A percentile compares a stretch with the other conserved stretches of the same genome.
Evolutionary conservation across 148 eudicot species (phyloP).

Genomic region (Bassia scoparia): DNA sequence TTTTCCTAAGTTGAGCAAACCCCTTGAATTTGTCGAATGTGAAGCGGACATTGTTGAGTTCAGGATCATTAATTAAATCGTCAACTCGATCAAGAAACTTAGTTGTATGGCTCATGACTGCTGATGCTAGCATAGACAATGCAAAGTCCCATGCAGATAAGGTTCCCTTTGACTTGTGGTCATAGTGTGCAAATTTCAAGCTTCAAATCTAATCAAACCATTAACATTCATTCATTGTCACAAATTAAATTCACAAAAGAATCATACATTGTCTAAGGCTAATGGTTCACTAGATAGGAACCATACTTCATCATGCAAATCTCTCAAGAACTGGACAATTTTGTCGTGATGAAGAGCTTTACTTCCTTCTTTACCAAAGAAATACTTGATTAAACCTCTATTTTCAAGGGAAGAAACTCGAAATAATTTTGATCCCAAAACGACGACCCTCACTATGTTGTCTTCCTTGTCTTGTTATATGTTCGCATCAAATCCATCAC

Average conservation of each 20-base stretch:
- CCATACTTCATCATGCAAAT: slow-evolving; percentile 72
- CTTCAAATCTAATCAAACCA: slow-evolving; percentile 45
- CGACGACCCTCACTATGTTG: slow-evolving; percentile 66
- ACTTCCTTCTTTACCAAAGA: slow-evolving; percentile 86
- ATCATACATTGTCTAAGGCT: no score
- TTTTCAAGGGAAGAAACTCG: slow-evolving; percentile 56
- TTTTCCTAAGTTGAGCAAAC: slow-evolving; percentile 59
- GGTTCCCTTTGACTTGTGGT: slow-evolving; percentile 55
- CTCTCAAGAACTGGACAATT: slow-evolving; percentile 74
- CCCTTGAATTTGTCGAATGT: slow-evolving; percentile 67
- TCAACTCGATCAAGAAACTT: slow-evolving; percentile 73
- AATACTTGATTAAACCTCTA: slow-evolving; percentile 74
- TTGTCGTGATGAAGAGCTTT: slow-evolving; percentile 52
- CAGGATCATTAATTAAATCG: slow-evolving; percentile 44
- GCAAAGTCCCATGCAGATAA: slow-evolving; percentile 83
- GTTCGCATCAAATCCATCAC: slow-evolving; percentile 82
- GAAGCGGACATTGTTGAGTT: slow-evolving; percentile 37
- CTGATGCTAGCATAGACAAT: slow-evolving; percentile 83
- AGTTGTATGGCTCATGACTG: slow-evolving; percentile 60
- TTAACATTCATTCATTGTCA: no score
- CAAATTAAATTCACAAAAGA: no score
- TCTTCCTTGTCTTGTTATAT: slow-evolving; percentile 66
- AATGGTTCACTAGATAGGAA: not conserved
- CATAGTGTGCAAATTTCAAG: slow-evolving; percentile 80
- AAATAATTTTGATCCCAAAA: slow-evolving; percentile 51